Base-by-base conservation (phyloP, 768 basidiomycete genomes). In the Boletus rubropictus region DNA sequence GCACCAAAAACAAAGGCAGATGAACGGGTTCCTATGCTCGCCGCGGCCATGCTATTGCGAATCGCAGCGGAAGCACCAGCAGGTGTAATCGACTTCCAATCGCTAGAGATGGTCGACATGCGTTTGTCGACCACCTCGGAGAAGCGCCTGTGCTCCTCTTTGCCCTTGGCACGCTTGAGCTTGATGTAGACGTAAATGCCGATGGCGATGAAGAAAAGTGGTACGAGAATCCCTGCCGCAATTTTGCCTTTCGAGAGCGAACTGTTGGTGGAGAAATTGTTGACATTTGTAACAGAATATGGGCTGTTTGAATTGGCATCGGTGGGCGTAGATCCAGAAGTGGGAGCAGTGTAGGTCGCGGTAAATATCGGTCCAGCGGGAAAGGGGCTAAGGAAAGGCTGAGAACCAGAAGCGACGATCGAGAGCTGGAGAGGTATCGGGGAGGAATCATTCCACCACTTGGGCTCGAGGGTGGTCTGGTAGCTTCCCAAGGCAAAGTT, bases 81-180 rank as follows among this genome's bases (percentile, higher is more conserved):
- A 5, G 72, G 69, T 7, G 82, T 78, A 55, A 89, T 80, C 36
- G 76, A 73, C 62, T 82, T 84, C 88, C 88, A 90, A 58, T 89
- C 84, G 17, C 75, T 69, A 6, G 81, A 82, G 54, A 89, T 86
- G 40, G 83, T 86, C 2, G 81, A 84, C 88, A 91, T 89, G 63
- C 88, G 84, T 64, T 80, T 81, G 69, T 91, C 88, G 63, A 91
- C 64, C 9, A 72, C 76, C 61, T 81, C 74, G 33, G 75, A 80
- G 73, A 79, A 91, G 18, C 72, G 72, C 62, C 69, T 74, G 58
- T 77, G 72, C 61, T 84, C 74, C 24, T 76, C 71, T 46, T 67
- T 69, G 41, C 72, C 71, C 51, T 66, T 75, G 25, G 64, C 57
- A 49, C 88, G 79, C 42, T 65, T 76, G 48, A 69, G 66, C 59